Evolutionary conservation across 2,329 filamentous ascomycete genomes (phyloP).

Genomic region (Gnomoniopsis sp.): DNA sequence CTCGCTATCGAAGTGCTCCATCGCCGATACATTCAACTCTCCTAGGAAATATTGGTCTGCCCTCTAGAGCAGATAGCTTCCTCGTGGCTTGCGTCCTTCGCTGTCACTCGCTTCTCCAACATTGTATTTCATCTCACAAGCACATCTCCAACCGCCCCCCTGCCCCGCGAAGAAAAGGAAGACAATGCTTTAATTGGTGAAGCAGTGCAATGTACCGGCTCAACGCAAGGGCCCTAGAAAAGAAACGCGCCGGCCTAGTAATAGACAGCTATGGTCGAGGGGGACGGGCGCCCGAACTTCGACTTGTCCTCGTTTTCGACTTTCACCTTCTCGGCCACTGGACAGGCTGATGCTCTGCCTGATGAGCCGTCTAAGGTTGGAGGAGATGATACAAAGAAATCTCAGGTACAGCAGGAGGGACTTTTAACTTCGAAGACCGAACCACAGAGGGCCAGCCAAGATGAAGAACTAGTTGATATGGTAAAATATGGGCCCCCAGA

Average conservation of each 20-base stretch:
- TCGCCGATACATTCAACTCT: too few relatives aligned
- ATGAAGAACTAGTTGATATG: conserved; percentile 38
- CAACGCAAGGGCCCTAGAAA: too few relatives aligned
- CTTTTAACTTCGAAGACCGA: neutral
- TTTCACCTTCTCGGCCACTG: neutral
- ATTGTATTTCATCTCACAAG: too few relatives aligned
- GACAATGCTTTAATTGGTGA: too few relatives aligned
- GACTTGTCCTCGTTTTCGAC: conserved; percentile 1
- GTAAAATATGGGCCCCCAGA: conserved; percentile 43
- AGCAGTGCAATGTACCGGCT: too few relatives aligned
- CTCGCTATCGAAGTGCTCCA: too few relatives aligned
- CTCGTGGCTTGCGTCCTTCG: too few relatives aligned
- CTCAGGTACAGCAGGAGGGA: neutral
- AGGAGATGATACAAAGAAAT: neutral
- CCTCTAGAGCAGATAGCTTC: too few relatives aligned
- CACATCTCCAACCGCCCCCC: too few relatives aligned
- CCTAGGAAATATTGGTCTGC: too few relatives aligned
- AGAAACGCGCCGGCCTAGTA: too few relatives aligned
- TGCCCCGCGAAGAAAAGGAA: too few relatives aligned
- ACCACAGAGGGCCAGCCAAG: conserved; percentile 4
- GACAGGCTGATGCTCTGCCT: neutral
- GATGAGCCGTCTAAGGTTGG: neutral
- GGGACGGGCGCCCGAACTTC: neutral
- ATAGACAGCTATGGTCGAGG: conserved; percentile 1
- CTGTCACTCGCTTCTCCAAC: neutral